Conservation (phyloP, 2,329 filamentous ascomycete species). For the Chlorencoelia australis region DNA sequence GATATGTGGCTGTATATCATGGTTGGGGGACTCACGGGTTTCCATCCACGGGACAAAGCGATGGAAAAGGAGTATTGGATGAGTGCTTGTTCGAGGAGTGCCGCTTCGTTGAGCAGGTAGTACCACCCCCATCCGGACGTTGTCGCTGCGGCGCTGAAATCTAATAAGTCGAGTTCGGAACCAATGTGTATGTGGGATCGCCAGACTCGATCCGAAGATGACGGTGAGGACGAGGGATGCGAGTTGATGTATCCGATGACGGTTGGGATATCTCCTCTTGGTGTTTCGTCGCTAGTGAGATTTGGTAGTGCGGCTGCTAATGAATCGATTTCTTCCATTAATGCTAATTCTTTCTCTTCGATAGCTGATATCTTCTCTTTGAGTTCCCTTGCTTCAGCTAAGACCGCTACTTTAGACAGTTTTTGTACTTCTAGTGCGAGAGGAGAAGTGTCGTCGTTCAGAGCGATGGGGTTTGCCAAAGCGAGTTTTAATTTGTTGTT, state of each 20-base stretch:
- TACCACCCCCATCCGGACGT: constrained; percentile 97
- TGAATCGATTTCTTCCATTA: constrained; percentile 56
- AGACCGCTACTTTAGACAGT: constrained; percentile 40
- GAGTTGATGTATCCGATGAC: constrained; percentile 74
- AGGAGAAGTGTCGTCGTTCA: constrained; percentile 31
- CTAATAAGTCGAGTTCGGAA: constrained; percentile 73
- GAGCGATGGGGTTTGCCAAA: constrained; percentile 41
- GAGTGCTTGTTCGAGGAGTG: constrained; percentile 88
- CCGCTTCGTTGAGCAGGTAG: constrained; percentile 84
- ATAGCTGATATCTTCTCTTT: constrained; percentile 53
- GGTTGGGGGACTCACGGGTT: constrained; percentile 70
- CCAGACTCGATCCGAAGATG: constrained; percentile 35
- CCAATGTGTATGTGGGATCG: constrained; percentile 82
- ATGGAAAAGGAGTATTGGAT: constrained; percentile 74
- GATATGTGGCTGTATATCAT: constrained; percentile 90
- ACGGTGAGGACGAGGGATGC: constrained; percentile 37
- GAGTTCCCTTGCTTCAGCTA: constrained; percentile 52
- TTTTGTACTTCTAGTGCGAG: constrained; percentile 13
- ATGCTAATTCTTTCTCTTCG: constrained; percentile 49
- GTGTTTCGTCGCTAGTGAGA: constrained; percentile 67
- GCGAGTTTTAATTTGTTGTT: constrained; percentile 54
- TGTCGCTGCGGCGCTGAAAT: constrained; percentile 73
- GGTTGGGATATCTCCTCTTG: constrained; percentile 53
- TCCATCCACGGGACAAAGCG: constrained; percentile 67
- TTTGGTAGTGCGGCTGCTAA: constrained; percentile 79